These are phyloP conservation scores for Dactylellina haptotyla DNA, from an alignment of 2,329 filamentous ascomycete species.

Conservation along the genomic window DNA sequence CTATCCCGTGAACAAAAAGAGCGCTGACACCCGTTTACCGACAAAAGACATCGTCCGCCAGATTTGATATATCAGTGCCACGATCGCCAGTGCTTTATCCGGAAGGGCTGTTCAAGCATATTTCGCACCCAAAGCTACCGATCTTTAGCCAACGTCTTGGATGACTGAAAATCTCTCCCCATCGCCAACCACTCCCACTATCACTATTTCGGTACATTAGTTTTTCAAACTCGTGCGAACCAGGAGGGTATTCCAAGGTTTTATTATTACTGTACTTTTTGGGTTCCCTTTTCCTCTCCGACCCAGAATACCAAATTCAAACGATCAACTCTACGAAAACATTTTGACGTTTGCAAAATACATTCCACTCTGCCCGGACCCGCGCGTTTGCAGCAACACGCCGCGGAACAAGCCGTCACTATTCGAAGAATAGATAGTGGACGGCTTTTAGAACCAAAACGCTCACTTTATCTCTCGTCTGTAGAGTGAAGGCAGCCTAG, in stretches of 20 bases:
- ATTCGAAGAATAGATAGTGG: conserved; percentile 13
- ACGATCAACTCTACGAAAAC: conserved; percentile 25
- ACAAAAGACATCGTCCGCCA: background rate
- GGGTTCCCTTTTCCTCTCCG: no score
- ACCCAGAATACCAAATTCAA: background rate
- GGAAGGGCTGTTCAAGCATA: background rate
- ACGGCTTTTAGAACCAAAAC: conserved; percentile 1
- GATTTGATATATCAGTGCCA: background rate
- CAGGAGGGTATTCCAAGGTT: no score
- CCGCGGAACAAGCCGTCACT: conserved; percentile 38
- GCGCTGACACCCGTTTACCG: background rate
- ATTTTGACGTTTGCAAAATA: conserved; percentile 49
- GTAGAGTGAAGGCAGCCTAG: conserved; percentile 42
- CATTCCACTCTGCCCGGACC: conserved; percentile 30
- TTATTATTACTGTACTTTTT: no score
- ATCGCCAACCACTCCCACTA: background rate
- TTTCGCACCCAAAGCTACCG: background rate
- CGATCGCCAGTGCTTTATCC: background rate
- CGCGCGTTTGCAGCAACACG: conserved; percentile 38
- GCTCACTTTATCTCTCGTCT: conserved; percentile 1
- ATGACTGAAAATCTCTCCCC: no score
- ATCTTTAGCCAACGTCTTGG: background rate
- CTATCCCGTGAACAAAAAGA: background rate
- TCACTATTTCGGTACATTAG: background rate
- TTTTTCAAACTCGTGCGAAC: background rate